phyloP scores from a whole-genome alignment of 2,329 filamentous ascomycete genomes.

The Apiospora saccharicola region DNA sequence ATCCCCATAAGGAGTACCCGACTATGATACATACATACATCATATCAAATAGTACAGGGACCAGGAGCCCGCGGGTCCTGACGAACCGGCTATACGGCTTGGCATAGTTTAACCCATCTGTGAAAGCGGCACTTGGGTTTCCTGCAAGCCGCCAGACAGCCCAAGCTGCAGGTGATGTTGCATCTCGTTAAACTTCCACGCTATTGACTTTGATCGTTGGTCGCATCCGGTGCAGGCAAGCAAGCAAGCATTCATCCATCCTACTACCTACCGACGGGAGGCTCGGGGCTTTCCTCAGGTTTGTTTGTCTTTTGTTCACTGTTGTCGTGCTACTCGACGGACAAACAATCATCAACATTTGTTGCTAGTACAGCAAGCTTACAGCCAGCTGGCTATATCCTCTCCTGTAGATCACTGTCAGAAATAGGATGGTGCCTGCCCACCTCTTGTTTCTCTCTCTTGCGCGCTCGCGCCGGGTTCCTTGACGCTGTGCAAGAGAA shows the following conservation, averaged over 20 bases:
- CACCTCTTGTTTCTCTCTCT: neutral
- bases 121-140: neutral
- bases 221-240: neutral
- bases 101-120: neutral
- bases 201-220: neutral
- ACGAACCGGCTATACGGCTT: constrained; percentile 15
- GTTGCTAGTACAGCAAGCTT: neutral
- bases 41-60: neutral
- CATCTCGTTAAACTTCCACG: neutral
- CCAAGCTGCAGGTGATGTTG: neutral
- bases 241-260: neutral
- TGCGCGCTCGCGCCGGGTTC: neutral
- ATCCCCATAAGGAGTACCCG: neutral
- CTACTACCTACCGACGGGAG: neutral
- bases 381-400: neutral
- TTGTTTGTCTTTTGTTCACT: neutral
- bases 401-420: neutral
- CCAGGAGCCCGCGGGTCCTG: constrained; percentile 7
- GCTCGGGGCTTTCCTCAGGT: neutral
- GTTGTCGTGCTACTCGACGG: neutral
- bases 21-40: neutral
- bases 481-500: neutral
- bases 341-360: neutral
- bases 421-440: neutral
- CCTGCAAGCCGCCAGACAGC: neutral